Base-by-base conservation (phyloP, 306 rosid genomes). In the Lotus japonicus region DNA sequence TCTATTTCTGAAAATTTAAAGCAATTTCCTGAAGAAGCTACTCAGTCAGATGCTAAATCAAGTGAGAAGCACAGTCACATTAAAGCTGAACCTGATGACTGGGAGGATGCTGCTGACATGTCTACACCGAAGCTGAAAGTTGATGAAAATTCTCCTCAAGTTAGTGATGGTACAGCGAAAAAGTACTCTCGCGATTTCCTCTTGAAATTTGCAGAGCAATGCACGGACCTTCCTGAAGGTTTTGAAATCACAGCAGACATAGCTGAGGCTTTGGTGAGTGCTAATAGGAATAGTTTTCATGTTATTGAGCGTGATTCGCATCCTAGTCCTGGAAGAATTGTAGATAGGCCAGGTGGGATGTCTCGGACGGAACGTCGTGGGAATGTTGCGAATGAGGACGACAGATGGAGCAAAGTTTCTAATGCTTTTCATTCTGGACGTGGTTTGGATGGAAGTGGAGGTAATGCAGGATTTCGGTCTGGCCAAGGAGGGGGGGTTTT, bases 91-190 rank as follows among this genome's bases (percentile, higher is more conserved):
- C 96, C 89, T 8, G 96, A 91, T 54, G 92, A 91, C 70, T 95
- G 99, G 99, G 99, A 95, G 88, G 97, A 90, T 75, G 97, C 91
- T 14, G 95, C 95, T 54, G 96, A 95, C 72, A 71, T 88, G 65
- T 86, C 96, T 26, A 75, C 88, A 11, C 87, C 96, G 11, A 84
- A 91, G 70, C 63, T 91, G 69, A 89, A 87, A 70, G 76, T 78
- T 71, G 46, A 71, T 16, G 83, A 77, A 64, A 64, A 66, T 75
- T 76, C 78, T 46, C 81, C 65, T 14, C 78, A 43, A 69, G 73
- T 33, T 36, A 51, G 11, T 61, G 90, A 86, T 77, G 87, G 58
- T 56, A 53, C 77, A 54, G 59, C 62, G 0, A 91, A 84, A 67
- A 95, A 84, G 77, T 95, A 91, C 66, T 91, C 99, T 1, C 74